These are phyloP conservation scores for Hirsutella minnesotensis DNA, from an alignment of 2,329 filamentous ascomycete genomes.

Conservation along the genomic window DNA sequence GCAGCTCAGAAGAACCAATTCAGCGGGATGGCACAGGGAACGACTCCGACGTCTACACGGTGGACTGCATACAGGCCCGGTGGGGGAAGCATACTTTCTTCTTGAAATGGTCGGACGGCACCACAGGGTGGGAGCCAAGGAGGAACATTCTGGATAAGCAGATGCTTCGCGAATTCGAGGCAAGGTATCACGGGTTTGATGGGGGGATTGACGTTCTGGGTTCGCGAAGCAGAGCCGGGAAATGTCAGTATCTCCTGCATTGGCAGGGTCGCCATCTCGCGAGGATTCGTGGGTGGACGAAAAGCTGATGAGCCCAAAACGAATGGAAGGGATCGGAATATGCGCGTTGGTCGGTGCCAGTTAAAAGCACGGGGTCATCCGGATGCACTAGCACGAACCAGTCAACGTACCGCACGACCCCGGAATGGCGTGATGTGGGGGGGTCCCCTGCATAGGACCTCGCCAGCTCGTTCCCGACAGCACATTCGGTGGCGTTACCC, in stretches of 20 bases:
- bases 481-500: no score
- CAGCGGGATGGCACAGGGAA: neutral
- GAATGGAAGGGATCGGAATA: neutral
- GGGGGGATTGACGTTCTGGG: slow-evolving; percentile 1
- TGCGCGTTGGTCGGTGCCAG: neutral
- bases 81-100: no score
- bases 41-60: neutral
- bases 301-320: neutral
- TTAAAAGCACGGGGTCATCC: neutral
- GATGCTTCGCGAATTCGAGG: slow-evolving; percentile 4
- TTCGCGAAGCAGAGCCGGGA: slow-evolving; percentile 1
- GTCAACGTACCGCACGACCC: no score
- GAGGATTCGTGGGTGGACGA: slow-evolving; percentile 4
- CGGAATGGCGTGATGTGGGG: no score
- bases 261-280: slow-evolving; percentile 4
- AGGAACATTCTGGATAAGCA: no score
- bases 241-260: slow-evolving; percentile 3
- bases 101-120: no score
- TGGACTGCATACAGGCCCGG: slow-evolving; percentile 1
- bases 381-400: neutral
- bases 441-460: no score
- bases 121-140: no score
- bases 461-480: no score
- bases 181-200: slow-evolving; percentile 3
- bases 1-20: no score